phyloP scores from a whole-genome alignment of 1,284 basidiomycete genomes.

The Leccinum griseonigrum region DNA sequence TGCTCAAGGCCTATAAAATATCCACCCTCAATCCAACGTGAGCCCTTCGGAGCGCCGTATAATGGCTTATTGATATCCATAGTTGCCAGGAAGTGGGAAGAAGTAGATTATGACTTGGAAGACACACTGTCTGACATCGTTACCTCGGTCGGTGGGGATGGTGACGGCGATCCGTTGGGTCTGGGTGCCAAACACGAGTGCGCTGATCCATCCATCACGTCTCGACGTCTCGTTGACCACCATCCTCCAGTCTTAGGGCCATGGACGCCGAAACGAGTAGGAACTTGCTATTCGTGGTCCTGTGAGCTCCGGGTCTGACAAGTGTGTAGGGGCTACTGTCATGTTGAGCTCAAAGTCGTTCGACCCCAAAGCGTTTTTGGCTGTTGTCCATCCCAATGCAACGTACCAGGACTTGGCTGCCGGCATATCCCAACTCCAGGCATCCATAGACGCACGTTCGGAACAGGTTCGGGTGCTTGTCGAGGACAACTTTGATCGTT shows the following conservation, averaged over 20 bases:
- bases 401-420: slow-evolving; percentile 87
- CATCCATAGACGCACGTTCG: slow-evolving; percentile 83
- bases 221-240: slow-evolving; percentile 8
- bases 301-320: slow-evolving; percentile 16
- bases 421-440: slow-evolving; percentile 71
- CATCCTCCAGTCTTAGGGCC: slow-evolving; percentile 49
- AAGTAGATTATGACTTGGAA: slow-evolving; percentile 73
- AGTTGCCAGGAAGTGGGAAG: slow-evolving; percentile 69
- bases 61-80: slow-evolving; percentile 6
- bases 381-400: slow-evolving; percentile 92
- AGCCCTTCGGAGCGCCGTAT: slow-evolving; percentile 16
- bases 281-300: background rate
- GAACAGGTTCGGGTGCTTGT: slow-evolving; percentile 94
- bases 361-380: slow-evolving; percentile 92
- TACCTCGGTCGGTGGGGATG: slow-evolving; percentile 50
- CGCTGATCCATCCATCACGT: slow-evolving; percentile 23
- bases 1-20: slow-evolving; percentile 74
- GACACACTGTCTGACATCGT: slow-evolving; percentile 63
- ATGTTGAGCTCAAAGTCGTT: slow-evolving; percentile 91
- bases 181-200: slow-evolving; percentile 63
- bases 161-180: slow-evolving; percentile 69
- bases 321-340: slow-evolving; percentile 66
- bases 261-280: slow-evolving; percentile 74
- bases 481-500: slow-evolving; percentile 97
- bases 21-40: slow-evolving; percentile 69